Percentiles rank a stretch among this genome's conserved stretches.
Evolutionary conservation across 228 moss, liverwort and hornwort species (phyloP).

Genomic region (Sphagnum magellanicum): DNA sequence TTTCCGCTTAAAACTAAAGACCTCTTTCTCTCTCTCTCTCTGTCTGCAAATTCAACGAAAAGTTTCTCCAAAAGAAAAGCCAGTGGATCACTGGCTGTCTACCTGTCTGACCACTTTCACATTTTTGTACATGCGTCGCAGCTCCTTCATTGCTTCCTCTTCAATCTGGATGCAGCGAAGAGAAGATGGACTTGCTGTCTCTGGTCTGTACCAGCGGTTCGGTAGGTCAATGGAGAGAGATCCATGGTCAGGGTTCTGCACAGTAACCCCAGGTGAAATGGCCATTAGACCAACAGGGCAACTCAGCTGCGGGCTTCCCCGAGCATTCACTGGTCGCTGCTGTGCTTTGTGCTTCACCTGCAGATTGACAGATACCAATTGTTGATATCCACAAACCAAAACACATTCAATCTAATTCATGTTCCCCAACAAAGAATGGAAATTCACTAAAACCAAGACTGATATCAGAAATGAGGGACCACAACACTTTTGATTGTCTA

Average conservation of each 20-base stretch:
- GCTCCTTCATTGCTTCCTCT: slow-evolving; percentile 96
- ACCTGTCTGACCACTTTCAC: slow-evolving; percentile 60
- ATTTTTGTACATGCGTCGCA: slow-evolving; percentile 78
- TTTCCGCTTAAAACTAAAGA: too few species aligned
- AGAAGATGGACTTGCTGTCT: slow-evolving; percentile 55
- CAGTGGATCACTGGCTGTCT: slow-evolving; percentile 12
- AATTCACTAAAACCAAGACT: neutral
- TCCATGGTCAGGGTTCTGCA: slow-evolving; percentile 41
- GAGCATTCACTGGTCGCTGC: slow-evolving; percentile 41
- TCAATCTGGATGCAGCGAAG: slow-evolving; percentile 92
- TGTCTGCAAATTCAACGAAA: too few species aligned
- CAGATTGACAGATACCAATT: neutral
- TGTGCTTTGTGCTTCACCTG: slow-evolving; percentile 76
- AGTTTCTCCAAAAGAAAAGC: neutral
- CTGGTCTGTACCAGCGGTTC: slow-evolving; percentile 90
- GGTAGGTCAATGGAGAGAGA: slow-evolving; percentile 49
- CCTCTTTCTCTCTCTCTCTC: too few species aligned
- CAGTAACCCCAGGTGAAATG: slow-evolving; percentile 21
- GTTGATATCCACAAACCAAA: neutral
- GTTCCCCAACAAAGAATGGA: neutral
- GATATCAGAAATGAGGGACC: neutral
- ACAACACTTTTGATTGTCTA: neutral
- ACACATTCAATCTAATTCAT: neutral
- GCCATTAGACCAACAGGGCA: slow-evolving; percentile 45
- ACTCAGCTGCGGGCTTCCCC: slow-evolving; percentile 63